These are phyloP conservation scores for Chlamydomonas eustigma DNA, from an alignment of 139 green algal species.

Conservation along the genomic window DNA sequence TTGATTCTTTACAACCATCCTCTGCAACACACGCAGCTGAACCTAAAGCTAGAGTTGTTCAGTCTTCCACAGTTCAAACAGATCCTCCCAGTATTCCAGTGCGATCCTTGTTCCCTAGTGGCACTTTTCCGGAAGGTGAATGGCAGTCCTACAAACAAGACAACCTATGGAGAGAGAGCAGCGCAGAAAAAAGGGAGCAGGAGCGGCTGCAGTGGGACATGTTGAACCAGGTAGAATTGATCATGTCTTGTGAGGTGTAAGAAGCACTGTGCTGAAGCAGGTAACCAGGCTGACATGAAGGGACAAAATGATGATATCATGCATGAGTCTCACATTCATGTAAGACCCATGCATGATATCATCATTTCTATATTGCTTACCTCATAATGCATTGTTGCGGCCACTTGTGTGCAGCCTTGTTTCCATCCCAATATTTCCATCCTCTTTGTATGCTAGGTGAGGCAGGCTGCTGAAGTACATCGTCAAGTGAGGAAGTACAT, in stretches of 20 bases:
- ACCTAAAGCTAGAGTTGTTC: neutral
- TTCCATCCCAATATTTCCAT: too few relatives aligned
- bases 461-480: conserved; percentile 94
- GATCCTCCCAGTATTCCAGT: conserved; percentile 86
- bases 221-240: conserved; percentile 82
- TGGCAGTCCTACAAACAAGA: conserved; percentile 52
- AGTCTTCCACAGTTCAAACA: conserved; percentile 64
- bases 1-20: neutral
- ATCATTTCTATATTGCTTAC: too few relatives aligned
- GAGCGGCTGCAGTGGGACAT: conserved; percentile 75
- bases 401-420: too few relatives aligned
- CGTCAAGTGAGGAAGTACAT: conserved; percentile 91
- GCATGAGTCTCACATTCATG: too few relatives aligned
- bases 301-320: too few relatives aligned
- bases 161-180: conserved; percentile 89
- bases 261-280: too few relatives aligned
- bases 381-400: too few relatives aligned
- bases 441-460: conserved; percentile 29
- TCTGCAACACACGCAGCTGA: conserved; percentile 14
- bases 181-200: conserved; percentile 86
- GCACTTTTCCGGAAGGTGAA: conserved; percentile 75
- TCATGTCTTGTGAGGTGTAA: too few relatives aligned
- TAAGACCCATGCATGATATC: too few relatives aligned
- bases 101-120: conserved; percentile 75
- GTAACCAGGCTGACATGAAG: too few relatives aligned